Base-by-base conservation (phyloP, 345 rosid genomes). In the Populus tremula region DNA sequence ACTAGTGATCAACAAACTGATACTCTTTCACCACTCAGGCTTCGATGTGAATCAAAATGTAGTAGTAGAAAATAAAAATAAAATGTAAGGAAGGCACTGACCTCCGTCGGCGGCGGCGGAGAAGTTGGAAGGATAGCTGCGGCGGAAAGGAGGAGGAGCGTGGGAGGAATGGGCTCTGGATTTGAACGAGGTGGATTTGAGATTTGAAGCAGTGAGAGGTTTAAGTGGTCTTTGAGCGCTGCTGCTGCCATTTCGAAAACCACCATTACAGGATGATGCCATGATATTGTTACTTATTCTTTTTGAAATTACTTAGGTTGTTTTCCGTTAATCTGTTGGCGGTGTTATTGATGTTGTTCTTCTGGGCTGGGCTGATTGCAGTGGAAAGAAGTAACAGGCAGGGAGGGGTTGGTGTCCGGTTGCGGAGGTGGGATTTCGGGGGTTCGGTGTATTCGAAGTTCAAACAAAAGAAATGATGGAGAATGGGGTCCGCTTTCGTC, bases 141-240 rank as follows among this genome's bases (percentile, higher is more conserved):
- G 92, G 72, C 97, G 99, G 43, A 88, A 76, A 67, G 87, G 83
- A 13, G 88, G 87, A 41, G 80, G 10, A 14, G 82, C 78, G 33
- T 82, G 86, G 8, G 94, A 82, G 0, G 87, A 84, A 80, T 85
- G 86, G 77, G 77, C 74, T 86, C 91, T 87, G 29, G 96, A 87
- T 87, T 92, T 96, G 85, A 87, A 89, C 17, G 99, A 93, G 43
- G 97, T 88, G 21, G 94, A 83, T 72, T 85, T 89, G 62, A 82
- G 73, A 84, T 87, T 92, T 12, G 96, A 83, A 18, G 64, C 64
- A 10, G 90, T 21, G 67, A 78, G 69, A 4, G 91, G 86, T 86
- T 87, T 88, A n/a, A 72, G 49, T 17, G 85, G 66, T 74, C 86
- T 90, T 69, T n/a, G 50, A 20, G 86, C 90, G 81, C 85, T 87